Evolutionary conservation across 192 early-diverging fungal species (phyloP), one percentile per base, ranked within the genome.

Genomic region (Coemansia sp.): DNA sequence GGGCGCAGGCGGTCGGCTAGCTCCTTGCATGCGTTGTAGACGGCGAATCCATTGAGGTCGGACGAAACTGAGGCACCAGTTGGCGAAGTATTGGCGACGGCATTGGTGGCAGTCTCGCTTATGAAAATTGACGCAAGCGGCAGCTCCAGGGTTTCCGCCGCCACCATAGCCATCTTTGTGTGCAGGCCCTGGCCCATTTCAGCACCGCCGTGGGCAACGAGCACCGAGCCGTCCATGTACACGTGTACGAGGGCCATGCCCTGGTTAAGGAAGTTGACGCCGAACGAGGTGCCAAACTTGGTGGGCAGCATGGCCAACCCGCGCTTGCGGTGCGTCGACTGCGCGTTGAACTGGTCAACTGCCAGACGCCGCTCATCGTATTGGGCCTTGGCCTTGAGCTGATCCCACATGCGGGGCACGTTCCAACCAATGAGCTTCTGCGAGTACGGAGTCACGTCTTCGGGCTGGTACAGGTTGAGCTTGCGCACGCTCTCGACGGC

Each of bases 161-260:
- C 91, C 42, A 95, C 81, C 83, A 91, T 89, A 27, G 91, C 81
- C 89, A 94, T 91, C 81, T 95, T 95, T 16, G 93, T 95, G 67
- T 94, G 90, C 65, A 95, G 72, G 8, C 94, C 94, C 75, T 95
- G 94, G 42, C 94, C 94, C 92, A 95, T 94, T 68, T 95, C 93
- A n/a, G 91, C 90, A 41, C 92, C 92, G 67, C 91, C 93, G 73
- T 94, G 93, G 10, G 89, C 85, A 3, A 95, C 77, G 13, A 93
- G 87, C 34, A 95, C 89, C 0, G 91, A 91, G 1, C 94, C 94
- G 65, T 95, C 94, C 42, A 81, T 86, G 73, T 95, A 95, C 11
- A 95, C 84, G 60, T 94, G 93, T 7, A 95, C 90, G 37, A 94
- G 81, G 13, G 92, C 88, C 66, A 89, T 90, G 21, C 91, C 94